phyloP scores from a whole-genome alignment of 108 stramenopile genomes.

The Halocafeteria seosinensis region DNA sequence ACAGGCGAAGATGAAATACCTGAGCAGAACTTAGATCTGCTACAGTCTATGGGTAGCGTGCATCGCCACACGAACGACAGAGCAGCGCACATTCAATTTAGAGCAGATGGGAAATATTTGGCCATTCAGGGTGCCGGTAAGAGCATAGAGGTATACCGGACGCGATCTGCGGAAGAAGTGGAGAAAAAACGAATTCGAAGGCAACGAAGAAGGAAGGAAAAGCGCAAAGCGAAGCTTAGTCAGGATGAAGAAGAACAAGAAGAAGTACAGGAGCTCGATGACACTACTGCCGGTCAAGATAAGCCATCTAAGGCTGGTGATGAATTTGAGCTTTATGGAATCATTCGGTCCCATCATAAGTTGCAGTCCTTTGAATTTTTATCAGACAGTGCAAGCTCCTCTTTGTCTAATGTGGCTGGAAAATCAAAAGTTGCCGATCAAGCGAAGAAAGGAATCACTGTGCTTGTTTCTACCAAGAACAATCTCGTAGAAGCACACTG shows the following conservation, averaged over 20 bases:
- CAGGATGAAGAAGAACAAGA: too few relatives aligned
- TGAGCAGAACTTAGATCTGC: too few relatives aligned
- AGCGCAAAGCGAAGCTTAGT: too few relatives aligned
- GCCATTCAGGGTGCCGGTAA: background rate
- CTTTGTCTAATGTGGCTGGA: too few relatives aligned
- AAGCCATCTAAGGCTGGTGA: conserved; percentile 42
- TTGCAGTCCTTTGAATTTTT: too few relatives aligned
- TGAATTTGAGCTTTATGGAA: too few relatives aligned
- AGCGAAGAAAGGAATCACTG: background rate
- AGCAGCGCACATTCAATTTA: background rate
- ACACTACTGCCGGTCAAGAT: background rate
- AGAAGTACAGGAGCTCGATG: background rate
- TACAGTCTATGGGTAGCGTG: too few relatives aligned
- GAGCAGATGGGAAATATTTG: background rate
- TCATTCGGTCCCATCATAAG: too few relatives aligned
- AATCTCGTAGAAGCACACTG: conserved; percentile 71
- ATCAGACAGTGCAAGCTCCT: too few relatives aligned
- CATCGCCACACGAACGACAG: background rate
- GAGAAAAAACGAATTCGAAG: background rate
- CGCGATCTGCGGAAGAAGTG: background rate
- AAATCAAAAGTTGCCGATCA: conserved; percentile 6
- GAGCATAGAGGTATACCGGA: background rate
- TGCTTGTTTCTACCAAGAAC: conserved; percentile 54
- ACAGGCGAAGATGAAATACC: too few relatives aligned
- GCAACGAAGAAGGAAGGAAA: background rate